These are phyloP conservation scores for Silene noctiflora DNA, from an alignment of 179 eudicot genomes.

Conservation along the genomic window DNA sequence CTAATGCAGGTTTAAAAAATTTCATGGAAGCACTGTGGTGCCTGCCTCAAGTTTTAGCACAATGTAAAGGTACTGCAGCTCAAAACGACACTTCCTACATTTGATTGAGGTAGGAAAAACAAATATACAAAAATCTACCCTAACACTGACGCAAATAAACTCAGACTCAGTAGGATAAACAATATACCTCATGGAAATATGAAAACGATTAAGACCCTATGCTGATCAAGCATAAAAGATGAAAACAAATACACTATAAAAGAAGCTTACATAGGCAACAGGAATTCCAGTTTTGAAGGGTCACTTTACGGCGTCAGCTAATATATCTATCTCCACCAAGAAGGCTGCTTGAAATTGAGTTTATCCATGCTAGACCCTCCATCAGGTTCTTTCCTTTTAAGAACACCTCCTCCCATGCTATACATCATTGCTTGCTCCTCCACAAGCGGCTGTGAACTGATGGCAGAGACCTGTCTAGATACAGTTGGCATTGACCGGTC, in stretches of 20 bases:
- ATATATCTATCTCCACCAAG: slow-evolving; percentile 58
- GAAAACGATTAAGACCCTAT: not conserved
- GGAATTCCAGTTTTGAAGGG: slow-evolving; percentile 31
- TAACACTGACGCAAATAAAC: not conserved
- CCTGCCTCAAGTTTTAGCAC: not conserved
- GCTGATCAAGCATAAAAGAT: slow-evolving; percentile 20
- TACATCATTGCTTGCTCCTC: slow-evolving; percentile 46
- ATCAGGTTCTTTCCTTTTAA: slow-evolving; percentile 46
- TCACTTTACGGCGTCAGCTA: slow-evolving; percentile 16
- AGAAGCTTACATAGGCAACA: slow-evolving; percentile 40
- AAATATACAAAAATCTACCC: no score
- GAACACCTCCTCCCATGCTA: slow-evolving; percentile 36
- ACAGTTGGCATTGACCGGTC: slow-evolving; percentile 29
- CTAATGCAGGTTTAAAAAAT: not conserved
- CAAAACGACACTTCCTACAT: not conserved
- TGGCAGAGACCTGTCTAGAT: slow-evolving; percentile 32
- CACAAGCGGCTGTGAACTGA: slow-evolving; percentile 28
- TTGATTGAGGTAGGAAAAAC: not conserved
- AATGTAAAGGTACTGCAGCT: not conserved
- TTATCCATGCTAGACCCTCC: slow-evolving; percentile 64
- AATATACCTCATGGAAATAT: not conserved
- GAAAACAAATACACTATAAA: slow-evolving; percentile 8
- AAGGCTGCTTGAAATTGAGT: slow-evolving; percentile 59
- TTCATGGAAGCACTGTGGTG: no score
- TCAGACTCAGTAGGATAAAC: not conserved